Percentiles rank a stretch among this genome's conserved stretches.
phyloP scores from a whole-genome alignment of 352 stramenopile species.

The Phytophthora lateralis region DNA sequence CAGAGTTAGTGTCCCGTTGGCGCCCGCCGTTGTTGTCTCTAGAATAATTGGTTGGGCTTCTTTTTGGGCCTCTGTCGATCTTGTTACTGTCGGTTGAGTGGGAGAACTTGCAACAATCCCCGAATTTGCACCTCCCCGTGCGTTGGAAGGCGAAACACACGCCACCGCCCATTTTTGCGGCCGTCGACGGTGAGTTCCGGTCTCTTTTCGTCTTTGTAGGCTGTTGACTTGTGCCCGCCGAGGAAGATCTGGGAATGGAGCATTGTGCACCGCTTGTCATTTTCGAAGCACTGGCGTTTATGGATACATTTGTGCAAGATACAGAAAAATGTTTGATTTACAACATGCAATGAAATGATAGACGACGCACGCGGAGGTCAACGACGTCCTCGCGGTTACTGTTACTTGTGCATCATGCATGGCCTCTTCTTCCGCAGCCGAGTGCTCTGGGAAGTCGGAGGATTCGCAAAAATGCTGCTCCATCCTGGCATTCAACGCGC shows the following conservation, averaged over 20 bases:
- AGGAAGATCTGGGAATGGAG: slow-evolving; percentile 14
- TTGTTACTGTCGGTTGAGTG: slow-evolving; percentile 6
- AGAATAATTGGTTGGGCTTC: background rate
- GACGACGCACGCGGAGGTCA: too few relatives aligned
- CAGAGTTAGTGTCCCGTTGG: background rate
- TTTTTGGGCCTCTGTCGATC: background rate
- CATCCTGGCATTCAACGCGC: slow-evolving; percentile 43
- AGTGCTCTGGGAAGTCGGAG: slow-evolving; percentile 62
- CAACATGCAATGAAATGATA: slow-evolving; percentile 15
- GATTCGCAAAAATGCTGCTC: slow-evolving; percentile 46
- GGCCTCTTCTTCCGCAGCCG: slow-evolving; percentile 45
- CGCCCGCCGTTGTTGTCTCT: background rate
- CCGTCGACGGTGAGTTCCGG: background rate
- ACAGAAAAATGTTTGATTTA: slow-evolving; percentile 5
- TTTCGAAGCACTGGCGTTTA: background rate
- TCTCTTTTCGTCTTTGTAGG: background rate
- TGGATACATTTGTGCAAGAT: slow-evolving; percentile 2
- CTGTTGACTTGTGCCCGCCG: background rate
- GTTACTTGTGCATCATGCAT: slow-evolving; percentile 40
- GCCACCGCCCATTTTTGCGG: background rate
- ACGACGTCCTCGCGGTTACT: slow-evolving; percentile 7
- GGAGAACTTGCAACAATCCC: slow-evolving; percentile 25
- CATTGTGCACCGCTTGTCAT: slow-evolving; percentile 16
- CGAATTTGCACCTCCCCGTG: slow-evolving; percentile 29
- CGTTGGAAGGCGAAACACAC: slow-evolving; percentile 35